A percentile compares a stretch with the other conserved stretches of the same genome.
phyloP scores from a whole-genome alignment of 371 early-diverging fungal species.

The Mucor indicus region DNA sequence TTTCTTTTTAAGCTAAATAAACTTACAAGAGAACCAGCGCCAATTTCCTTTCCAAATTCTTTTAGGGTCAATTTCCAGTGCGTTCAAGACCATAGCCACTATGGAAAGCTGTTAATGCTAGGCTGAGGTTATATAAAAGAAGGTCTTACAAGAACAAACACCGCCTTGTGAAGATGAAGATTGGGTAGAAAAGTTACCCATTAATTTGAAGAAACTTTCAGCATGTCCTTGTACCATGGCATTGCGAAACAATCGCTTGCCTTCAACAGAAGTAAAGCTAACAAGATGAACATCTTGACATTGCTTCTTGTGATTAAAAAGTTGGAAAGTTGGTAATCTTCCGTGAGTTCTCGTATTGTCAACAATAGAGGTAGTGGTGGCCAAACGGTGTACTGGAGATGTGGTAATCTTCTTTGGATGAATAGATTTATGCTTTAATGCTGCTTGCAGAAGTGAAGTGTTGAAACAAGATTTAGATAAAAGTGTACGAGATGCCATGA shows the following conservation, averaged over 20 bases:
- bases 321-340: neutral
- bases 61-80: conserved; percentile 88
- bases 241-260: conserved; percentile 76
- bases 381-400: conserved; percentile 14
- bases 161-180: conserved; percentile 66
- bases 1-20: too few species aligned
- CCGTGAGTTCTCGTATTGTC: conserved; percentile 4
- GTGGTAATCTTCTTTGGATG: conserved; percentile 10
- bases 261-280: conserved; percentile 61
- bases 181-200: conserved; percentile 85
- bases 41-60: conserved; percentile 90
- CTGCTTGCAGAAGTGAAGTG: conserved; percentile 1
- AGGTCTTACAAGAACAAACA: conserved; percentile 54
- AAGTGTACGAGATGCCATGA: conserved; percentile 13
- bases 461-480: conserved; percentile 15
- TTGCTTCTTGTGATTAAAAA: neutral
- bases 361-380: conserved; percentile 9
- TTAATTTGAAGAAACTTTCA: conserved; percentile 83
- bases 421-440: conserved; percentile 11
- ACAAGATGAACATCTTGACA: conserved; percentile 8
- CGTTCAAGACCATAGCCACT: conserved; percentile 90
- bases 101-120: neutral
- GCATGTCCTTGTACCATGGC: conserved; percentile 73
- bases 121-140: neutral
- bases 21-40: conserved; percentile 68